Base-by-base conservation (phyloP, 2,329 filamentous ascomycete species). In the Claviceps monticola region DNA sequence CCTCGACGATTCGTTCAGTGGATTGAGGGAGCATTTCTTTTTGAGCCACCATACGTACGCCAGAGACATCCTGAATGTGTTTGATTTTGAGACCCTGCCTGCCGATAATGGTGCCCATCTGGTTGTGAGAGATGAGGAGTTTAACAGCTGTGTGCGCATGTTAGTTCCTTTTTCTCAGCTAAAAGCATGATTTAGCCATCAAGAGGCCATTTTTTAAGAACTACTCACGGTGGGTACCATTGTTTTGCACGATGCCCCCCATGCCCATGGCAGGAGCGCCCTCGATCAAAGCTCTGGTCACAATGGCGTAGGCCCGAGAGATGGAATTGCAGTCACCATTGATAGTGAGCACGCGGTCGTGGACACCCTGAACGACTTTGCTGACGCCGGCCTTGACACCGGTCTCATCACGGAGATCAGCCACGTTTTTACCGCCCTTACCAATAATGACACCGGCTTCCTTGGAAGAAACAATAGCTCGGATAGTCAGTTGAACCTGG, bases 11-110 rank as follows among this genome's bases (percentile, higher is more conserved):
- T 58, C 93, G 86, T 74, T 98, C 93, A 37, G 93, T 98, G 5
- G 93, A 98, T 69, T 98, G 93, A 38, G 93, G 93, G 7, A 98
- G 83, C 93, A 98, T 98, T 64, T 98, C 93, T 73, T 98, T 98
- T 71, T 98, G 93, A 42, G 93, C 93, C 48, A 98, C 90, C 93
- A 98, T 98, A 65, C 93, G 90, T 54, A 97, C 93, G 58, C 90
- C 90, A 5, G 93, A 97, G 34, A 83, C 84, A 68, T 98, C 93
- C 68, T 98, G 93, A 60, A 98, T 98, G 68, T 96, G 88, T 79
- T 98, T 98, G 77, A 98, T 98, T 77, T 97, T 98, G 59, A 96
- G 78, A 54, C 93, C 93, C 68, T 94, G 87, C 58, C 89, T 83
- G 62, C 93, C 93, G 65, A 98, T 98, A 72, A 98, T 96, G 62